Percentiles rank a stretch among this genome's conserved stretches.
Evolutionary conservation across 306 rosid species (phyloP).

Genomic region (Prinsepia uniflora): DNA sequence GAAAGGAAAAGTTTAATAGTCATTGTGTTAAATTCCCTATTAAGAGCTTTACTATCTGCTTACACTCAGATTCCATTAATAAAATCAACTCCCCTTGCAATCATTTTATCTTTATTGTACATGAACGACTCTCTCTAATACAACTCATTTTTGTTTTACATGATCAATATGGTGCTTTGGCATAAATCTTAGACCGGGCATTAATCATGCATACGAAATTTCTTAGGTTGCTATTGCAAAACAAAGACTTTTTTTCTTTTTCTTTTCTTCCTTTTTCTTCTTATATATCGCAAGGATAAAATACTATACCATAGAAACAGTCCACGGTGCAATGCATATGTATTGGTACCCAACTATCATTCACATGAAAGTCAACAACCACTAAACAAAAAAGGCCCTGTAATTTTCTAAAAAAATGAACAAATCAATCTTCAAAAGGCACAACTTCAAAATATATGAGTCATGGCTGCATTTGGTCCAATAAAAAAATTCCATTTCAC

Average conservation of each 20-base stretch:
- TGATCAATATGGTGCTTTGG: not conserved
- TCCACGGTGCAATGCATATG: not conserved
- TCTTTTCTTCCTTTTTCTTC: not conserved
- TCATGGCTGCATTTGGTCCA: not conserved
- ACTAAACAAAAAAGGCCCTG: too few relatives aligned
- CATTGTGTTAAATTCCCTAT: not conserved
- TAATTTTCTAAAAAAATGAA: not conserved
- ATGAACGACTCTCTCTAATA: too few relatives aligned
- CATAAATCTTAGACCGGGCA: not conserved
- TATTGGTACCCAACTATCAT: conserved; percentile 9
- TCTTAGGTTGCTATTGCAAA: not conserved
- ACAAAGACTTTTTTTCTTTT: not conserved
- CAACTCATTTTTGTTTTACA: not conserved
- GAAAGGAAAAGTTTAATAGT: too few relatives aligned
- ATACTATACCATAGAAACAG: not conserved
- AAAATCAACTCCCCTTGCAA: not conserved
- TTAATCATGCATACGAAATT: not conserved
- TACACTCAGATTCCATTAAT: not conserved
- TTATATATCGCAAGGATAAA: not conserved
- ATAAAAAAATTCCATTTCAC: too few relatives aligned
- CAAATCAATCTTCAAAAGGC: too few relatives aligned
- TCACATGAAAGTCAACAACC: too few relatives aligned
- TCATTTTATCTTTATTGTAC: not conserved
- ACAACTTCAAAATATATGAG: too few relatives aligned
- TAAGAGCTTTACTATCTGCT: not conserved